Evolutionary conservation across 495 filamentous ascomycete species (phyloP), one percentile per base, ranked within the genome.

Genomic region (Cudoniella acicularis): DNA sequence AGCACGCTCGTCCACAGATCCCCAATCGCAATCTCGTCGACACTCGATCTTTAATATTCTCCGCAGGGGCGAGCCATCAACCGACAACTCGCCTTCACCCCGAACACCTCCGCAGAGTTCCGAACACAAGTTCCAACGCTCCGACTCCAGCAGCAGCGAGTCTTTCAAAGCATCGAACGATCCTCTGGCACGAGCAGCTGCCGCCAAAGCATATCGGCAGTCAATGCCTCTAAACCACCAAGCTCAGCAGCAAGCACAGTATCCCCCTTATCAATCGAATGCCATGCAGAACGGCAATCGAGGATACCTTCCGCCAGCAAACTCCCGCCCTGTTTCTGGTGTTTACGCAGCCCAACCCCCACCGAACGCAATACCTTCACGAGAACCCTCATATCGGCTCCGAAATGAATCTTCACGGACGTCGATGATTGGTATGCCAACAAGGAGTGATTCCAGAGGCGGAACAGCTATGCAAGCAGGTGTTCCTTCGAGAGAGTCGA

Each of bases 1-100:
- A 23, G 23, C 52, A 1, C 95, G 64, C 96, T 96, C 72, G 89
- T 91, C 53, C 90, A 96, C 78, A 83, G 93, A 73, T 80, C 83
- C 54, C 83, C 88, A 65, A 55, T 43, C 63, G 20, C 60, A 66
- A 53, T 59, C 60, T 48, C 60, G 64, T 30, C 52, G 66, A 61
- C 64, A 61, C 21, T 69, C 66, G 2, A 64, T 69, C 42, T 69
- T 69, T 54, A 66, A 69, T 48, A 56, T 66, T n/a, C 58, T 69
- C 17, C 66, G 61, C 47, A 64, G 63, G 17, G 61, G 59, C 25
- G 66, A 69, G 18, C 21, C 56, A 22, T 41, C 62, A 26, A 17
- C 41, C n/a, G 62, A 64, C 6, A 16, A 46, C 16, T 20, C 60
- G 11, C 36, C 60, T 22, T 36, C 56, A 25, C 49, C 60, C 26